These are phyloP conservation scores for Moricandia arvensis DNA, from an alignment of 345 rosid species.

Conservation along the genomic window DNA sequence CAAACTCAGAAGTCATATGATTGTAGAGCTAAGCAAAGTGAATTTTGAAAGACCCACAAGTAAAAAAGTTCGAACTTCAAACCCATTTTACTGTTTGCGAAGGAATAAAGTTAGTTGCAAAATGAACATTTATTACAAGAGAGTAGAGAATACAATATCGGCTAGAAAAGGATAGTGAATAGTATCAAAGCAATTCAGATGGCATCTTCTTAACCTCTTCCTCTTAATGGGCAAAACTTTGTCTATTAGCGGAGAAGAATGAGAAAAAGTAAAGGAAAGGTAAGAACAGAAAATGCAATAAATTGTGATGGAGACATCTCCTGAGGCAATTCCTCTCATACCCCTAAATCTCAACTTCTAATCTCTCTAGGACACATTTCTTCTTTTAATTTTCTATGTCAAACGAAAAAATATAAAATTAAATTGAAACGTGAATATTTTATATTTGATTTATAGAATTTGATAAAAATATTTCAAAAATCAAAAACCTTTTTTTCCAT, in stretches of 20 bases:
- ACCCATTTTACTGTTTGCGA: slow-evolving; percentile 13
- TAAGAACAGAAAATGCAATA: slow-evolving; percentile 35
- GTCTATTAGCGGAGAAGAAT: slow-evolving; percentile 18
- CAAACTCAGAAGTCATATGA: not conserved
- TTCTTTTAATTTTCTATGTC: no score
- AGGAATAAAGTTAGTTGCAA: slow-evolving; percentile 11
- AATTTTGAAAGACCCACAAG: slow-evolving; percentile 16
- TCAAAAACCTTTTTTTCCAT: no score
- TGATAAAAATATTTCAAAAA: no score
- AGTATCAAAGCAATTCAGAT: slow-evolving; percentile 29
- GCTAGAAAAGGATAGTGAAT: not conserved
- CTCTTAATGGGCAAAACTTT: not conserved
- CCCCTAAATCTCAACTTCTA: no score
- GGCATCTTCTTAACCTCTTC: slow-evolving; percentile 32
- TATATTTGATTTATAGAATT: no score
- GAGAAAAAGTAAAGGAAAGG: slow-evolving; percentile 38
- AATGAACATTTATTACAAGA: slow-evolving; percentile 32
- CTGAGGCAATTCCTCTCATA: no score
- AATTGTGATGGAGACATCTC: slow-evolving; percentile 31
- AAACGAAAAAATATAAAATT: no score
- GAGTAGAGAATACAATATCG: not conserved
- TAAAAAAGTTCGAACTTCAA: slow-evolving; percentile 10
- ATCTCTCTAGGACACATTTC: no score
- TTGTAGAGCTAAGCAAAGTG: not conserved
- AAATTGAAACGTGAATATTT: no score